These are phyloP conservation scores for Pestalotiopsis sp. DNA, from an alignment of 2,329 filamentous ascomycete genomes.

Conservation along the genomic window DNA sequence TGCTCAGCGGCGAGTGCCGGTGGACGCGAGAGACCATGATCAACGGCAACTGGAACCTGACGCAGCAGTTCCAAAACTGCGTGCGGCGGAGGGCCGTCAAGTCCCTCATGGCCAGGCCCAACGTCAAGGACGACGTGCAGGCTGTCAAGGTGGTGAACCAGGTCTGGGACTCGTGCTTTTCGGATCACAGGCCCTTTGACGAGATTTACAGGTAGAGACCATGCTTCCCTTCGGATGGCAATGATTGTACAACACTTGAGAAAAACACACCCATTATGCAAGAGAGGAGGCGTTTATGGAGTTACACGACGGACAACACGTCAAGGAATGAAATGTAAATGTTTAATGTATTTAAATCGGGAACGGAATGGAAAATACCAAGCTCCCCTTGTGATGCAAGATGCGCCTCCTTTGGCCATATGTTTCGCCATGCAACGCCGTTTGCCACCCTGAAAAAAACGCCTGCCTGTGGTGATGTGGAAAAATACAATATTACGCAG, in stretches of 20 bases:
- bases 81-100: constrained; percentile 80
- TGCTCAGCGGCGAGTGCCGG: constrained; percentile 90
- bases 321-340: not conserved
- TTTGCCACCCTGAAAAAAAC: constrained; percentile 14
- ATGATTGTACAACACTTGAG: constrained; percentile 12
- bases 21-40: constrained; percentile 87
- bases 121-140: constrained; percentile 83
- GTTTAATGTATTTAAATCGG: constrained; percentile 12
- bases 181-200: constrained; percentile 93
- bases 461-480: constrained; percentile 16
- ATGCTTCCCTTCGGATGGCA: not conserved
- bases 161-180: constrained; percentile 98
- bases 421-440: not conserved
- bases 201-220: constrained; percentile 83
- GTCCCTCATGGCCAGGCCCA: constrained; percentile 77
- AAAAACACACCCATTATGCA: not conserved
- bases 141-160: constrained; percentile 89
- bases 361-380: constrained; percentile 20
- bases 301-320: not conserved
- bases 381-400: constrained; percentile 26
- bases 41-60: constrained; percentile 83
- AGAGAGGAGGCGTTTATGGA: constrained; percentile 10
- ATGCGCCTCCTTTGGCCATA: constrained; percentile 9
- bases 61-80: constrained; percentile 92
- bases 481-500: constrained; percentile 20